Evolutionary conservation across 345 rosid species (phyloP), one percentile per base, ranked within the genome.

Genomic region (Euphorbia pulcherrima): DNA sequence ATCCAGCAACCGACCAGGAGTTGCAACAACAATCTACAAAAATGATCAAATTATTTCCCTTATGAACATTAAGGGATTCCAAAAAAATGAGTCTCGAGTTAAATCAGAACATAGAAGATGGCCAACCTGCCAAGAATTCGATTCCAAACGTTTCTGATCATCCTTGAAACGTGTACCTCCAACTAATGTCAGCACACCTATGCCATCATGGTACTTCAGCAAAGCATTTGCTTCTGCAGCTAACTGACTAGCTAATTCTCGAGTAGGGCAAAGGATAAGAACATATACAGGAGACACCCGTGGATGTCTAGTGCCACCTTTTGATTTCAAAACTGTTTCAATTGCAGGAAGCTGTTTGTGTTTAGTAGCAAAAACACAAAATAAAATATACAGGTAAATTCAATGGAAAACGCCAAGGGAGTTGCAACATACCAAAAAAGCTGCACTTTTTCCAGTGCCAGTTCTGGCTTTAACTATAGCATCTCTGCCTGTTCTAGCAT

Each of bases 1-100:
- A 82, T 94, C 97, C 85, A 92, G 73, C 67, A 94, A 80, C 68
- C 97, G 84, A 60, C 99, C 99, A 41, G 99, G 99, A 50, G 99
- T 92, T 46, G 97, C 99, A 81, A 94, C 83, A 61, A 92, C 77
- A 69, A 94, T 88, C 99, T 94, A 77, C 16, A 72, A 65, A 64
- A 64, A 77, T 46, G 27, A 54, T 64, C 54, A 0, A 54, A 52
- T 7, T 20, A 62, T 39, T 44, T 21, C 41, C 26, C 64, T 28
- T 44, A 29, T 33, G 30, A 17, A 11, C 61, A 59, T 58, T 29
- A 59, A 16, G 12, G 14, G 18, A 56, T 24, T 27, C 14, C 53
- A 68, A 40, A 64, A n/a, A 67, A 51, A 27, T 57, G 62, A 56
- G 48, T 18, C 33, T 4, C 10, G 58, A 51, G 41, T 68, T 21